Percentiles rank a stretch among this genome's conserved stretches.
Conservation (phyloP, 1,284 basidiomycete genomes). For the Apiotrichum brassicae region DNA sequence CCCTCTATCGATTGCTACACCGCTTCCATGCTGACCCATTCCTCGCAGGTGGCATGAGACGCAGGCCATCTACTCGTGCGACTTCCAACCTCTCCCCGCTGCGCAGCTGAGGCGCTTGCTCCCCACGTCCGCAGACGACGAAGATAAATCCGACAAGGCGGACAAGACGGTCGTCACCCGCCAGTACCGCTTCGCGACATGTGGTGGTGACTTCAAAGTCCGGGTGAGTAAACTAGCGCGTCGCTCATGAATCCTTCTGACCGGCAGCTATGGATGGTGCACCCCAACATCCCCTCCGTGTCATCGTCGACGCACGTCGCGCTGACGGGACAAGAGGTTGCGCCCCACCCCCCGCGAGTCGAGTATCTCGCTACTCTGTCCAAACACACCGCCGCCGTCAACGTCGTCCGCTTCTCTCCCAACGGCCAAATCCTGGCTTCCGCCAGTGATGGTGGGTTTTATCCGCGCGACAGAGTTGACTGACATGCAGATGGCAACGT, state of each 20-base stretch:
- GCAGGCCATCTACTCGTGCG: slow-evolving; percentile 87
- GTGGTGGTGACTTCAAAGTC: slow-evolving; percentile 95
- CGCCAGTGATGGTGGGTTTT: slow-evolving; percentile 77
- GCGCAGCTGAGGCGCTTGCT: slow-evolving; percentile 49
- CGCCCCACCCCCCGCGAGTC: slow-evolving; percentile 70
- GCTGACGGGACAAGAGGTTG: slow-evolving; percentile 50
- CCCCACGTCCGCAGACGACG: slow-evolving; percentile 31
- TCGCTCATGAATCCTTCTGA: background rate
- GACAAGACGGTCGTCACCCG: slow-evolving; percentile 36
- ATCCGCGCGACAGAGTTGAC: background rate
- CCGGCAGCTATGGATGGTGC: slow-evolving; percentile 83
- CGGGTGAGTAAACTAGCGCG: slow-evolving; percentile 58
- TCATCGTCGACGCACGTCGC: slow-evolving; percentile 52
- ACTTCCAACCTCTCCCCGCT: slow-evolving; percentile 70
- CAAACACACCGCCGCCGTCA: slow-evolving; percentile 90
- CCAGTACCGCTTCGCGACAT: slow-evolving; percentile 84
- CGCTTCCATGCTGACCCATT: background rate
- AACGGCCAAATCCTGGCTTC: slow-evolving; percentile 90
- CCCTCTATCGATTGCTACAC: background rate
- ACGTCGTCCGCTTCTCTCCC: slow-evolving; percentile 92
- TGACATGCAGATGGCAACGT: slow-evolving; percentile 77
- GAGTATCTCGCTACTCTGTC: slow-evolving; percentile 93
- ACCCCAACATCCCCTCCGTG: slow-evolving; percentile 73
- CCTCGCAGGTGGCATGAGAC: slow-evolving; percentile 69
- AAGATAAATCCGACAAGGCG: slow-evolving; percentile 21